Conservation (phyloP, 1,139 yeast species). For the Hanseniaspora sp. region DNA sequence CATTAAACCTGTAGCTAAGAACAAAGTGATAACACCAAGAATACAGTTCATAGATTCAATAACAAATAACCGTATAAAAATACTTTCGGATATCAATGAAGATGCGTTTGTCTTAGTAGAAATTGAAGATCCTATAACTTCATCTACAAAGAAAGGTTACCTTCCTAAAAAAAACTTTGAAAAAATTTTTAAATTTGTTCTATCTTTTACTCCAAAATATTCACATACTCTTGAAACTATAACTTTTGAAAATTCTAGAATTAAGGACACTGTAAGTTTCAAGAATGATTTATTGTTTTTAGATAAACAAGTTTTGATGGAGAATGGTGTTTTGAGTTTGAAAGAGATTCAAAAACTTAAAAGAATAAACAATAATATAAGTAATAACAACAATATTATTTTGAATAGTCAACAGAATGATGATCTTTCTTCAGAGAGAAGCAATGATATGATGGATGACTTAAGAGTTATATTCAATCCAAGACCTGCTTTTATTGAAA, state of each 20-base stretch:
- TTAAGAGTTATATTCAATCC: slow-evolving; percentile 8
- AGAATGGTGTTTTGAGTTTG: not conserved
- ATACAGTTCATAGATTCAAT: slow-evolving; percentile 3
- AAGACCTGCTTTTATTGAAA: not conserved
- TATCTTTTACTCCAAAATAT: not conserved
- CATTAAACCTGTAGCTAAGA: not conserved
- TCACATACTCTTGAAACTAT: not conserved
- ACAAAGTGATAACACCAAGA: not conserved
- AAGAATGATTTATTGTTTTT: not conserved
- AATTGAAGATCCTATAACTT: not conserved
- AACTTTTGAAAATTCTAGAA: not conserved
- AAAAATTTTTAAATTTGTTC: not conserved
- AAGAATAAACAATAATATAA: not conserved
- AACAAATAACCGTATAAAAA: slow-evolving; percentile 1
- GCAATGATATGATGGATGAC: not conserved
- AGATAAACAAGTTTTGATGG: not conserved
- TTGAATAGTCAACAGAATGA: not conserved
- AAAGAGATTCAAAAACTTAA: not conserved
- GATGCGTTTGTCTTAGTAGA: not conserved
- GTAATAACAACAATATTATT: not conserved
- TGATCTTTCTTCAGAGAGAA: not conserved
- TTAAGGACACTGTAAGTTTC: not conserved
- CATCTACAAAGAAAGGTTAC: not conserved
- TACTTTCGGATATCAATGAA: not conserved
- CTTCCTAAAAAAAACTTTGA: slow-evolving; percentile 4